Conservation (phyloP, 805 yeast species). For the Barnettozyma wickerhamii region DNA sequence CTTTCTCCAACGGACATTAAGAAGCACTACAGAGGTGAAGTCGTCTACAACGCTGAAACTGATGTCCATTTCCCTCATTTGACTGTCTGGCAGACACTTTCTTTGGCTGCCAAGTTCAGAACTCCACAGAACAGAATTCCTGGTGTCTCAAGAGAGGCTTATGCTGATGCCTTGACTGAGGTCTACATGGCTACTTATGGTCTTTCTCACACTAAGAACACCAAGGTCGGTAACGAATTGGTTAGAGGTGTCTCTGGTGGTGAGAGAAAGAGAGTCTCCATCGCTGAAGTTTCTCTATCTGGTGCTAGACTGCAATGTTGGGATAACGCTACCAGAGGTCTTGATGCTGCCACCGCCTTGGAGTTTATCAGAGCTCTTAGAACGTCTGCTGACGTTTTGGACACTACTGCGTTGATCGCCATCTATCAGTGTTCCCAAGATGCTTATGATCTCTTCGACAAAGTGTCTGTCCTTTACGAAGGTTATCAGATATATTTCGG, state of each 20-base stretch:
- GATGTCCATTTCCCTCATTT: slow-evolving; percentile 61
- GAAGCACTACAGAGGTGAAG: slow-evolving; percentile 54
- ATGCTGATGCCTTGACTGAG: slow-evolving; percentile 44
- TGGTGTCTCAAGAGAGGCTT: slow-evolving; percentile 45
- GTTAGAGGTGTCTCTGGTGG: slow-evolving; percentile 75
- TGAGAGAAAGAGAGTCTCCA: slow-evolving; percentile 71
- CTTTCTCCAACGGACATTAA: slow-evolving; percentile 40
- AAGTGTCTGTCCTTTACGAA: slow-evolving; percentile 48
- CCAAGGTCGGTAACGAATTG: slow-evolving; percentile 62
- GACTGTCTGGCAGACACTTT: slow-evolving; percentile 57
- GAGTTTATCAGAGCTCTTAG: slow-evolving; percentile 53
- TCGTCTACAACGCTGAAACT: slow-evolving; percentile 60
- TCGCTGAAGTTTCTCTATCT: slow-evolving; percentile 53
- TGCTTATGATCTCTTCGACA: slow-evolving; percentile 50
- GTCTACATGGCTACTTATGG: slow-evolving; percentile 52
- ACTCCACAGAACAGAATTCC: slow-evolving; percentile 54
- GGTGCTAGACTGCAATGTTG: slow-evolving; percentile 49
- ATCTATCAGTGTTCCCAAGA: slow-evolving; percentile 57
- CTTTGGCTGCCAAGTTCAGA: slow-evolving; percentile 48
- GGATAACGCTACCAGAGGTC: slow-evolving; percentile 65
- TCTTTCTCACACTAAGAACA: slow-evolving; percentile 50
- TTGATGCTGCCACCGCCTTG: slow-evolving; percentile 58
- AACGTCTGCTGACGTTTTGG: slow-evolving; percentile 43
- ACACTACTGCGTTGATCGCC: slow-evolving; percentile 55
- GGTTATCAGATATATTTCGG: slow-evolving; percentile 57